phyloP scores from a whole-genome alignment of 306 rosid genomes.

The Cucumis hystrix region DNA sequence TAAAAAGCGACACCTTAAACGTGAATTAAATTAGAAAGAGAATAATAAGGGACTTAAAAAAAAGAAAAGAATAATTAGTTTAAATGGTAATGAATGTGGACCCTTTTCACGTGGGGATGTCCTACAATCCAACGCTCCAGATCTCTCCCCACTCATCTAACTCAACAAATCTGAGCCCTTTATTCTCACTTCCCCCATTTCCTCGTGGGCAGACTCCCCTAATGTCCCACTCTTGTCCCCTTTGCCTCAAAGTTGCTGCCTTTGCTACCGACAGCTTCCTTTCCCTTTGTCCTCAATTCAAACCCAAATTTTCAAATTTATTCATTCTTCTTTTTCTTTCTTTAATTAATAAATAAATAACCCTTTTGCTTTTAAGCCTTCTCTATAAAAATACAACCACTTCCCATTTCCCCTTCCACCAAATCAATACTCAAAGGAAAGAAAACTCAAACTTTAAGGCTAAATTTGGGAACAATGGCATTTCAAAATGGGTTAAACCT shows the following conservation, averaged over 20 bases:
- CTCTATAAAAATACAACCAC: not conserved
- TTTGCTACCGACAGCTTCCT: conserved; percentile 56
- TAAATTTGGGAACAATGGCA: not conserved
- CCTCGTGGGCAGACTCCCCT: conserved; percentile 6
- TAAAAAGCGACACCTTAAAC: not conserved
- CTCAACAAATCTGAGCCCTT: not conserved
- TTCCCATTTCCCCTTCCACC: not conserved
- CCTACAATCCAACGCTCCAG: not conserved
- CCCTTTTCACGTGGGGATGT: not conserved
- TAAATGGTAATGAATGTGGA: not conserved
- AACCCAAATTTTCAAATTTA: not conserved
- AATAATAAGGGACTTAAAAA: not conserved
- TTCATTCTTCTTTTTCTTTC: not conserved
- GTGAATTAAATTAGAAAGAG: not conserved
- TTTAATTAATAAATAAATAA: not conserved
- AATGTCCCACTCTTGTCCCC: not conserved
- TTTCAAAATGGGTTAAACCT: not conserved
- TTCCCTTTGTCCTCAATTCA: conserved; percentile 68
- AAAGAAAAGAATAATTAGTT: too few species aligned
- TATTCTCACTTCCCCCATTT: not conserved
- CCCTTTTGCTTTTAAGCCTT: not conserved
- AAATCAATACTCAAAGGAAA: not conserved
- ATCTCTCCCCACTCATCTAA: not conserved
- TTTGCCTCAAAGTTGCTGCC: conserved; percentile 9
- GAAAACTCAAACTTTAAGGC: not conserved